Evolutionary conservation across 2,329 filamentous ascomycete genomes (phyloP), one percentile per base, ranked within the genome.

Genomic region (Colletotrichum siamense): DNA sequence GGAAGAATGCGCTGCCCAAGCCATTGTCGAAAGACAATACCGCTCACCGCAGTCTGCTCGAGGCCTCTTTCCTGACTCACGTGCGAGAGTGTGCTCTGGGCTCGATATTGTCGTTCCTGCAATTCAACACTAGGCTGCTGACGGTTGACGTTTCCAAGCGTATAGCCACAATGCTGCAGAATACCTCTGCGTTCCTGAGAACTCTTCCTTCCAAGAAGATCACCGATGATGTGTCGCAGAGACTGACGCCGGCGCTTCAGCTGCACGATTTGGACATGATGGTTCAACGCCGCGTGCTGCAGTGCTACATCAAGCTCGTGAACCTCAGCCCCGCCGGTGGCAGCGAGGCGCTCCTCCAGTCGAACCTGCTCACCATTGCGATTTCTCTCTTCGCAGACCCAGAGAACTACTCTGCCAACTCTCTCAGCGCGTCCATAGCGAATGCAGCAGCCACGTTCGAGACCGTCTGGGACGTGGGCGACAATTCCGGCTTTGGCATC

Each of bases 1-100:
- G 97, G 97, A 98, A 98, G 85, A 99, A 99, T 84, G 96, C 97
- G 1, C 89, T 99, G 13, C 96, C 98, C 1, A 98, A 98, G 81
- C 96, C 98, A 8, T 86, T 99, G n/a, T 94, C 95, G 39, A 98
- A 96, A 83, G 96, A 99, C 79, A 98, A 97, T 79, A 95, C 95
- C 67, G 92, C 94, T 1, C 93, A 96, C 78, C 92, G 96, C 69
- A 96, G 95, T 78, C 90, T 95, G 67, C 88, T 99, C 9, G 98
- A 99, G 83, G 93, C 96, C 5, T 98, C 95, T 49, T 99, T 98
- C 82, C 88, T 99, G 18, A 94, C 96, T 0, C 97, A 99, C 83
- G 96, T 99, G 22, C 91, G 97, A 81, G 97, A 99, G 85, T 99
- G 96, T 83, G 96, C 97, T 9, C 88, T 99, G 15, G 95, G 96